Base-by-base conservation (phyloP, 2,329 filamentous ascomycete genomes). In the Scedosporium apiospermum region DNA sequence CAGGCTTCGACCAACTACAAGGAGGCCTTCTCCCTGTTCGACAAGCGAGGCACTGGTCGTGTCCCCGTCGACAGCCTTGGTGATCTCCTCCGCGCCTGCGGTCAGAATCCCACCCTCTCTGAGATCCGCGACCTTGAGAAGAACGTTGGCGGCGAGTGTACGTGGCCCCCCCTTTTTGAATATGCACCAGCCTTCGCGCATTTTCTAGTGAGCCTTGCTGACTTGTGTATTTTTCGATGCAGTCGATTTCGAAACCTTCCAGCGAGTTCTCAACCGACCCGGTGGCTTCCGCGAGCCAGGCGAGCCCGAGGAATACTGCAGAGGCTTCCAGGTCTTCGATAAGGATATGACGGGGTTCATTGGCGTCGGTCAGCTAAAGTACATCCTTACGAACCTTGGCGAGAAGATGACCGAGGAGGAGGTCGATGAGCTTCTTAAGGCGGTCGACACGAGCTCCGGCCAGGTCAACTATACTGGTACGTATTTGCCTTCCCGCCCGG, bases 401-500 rank as follows among this genome's bases (percentile, higher is more conserved):
- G 95, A 99, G 88, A 98, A 98, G 84, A 97, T 99, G 92, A 91
- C 89, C 65, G 93, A 99, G 71, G 95, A 98, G 67, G 95, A 99
- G 82, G 95, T 99, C 58, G 93, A 98, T 75, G 95, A 99, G 83
- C 84, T 99, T 73, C 87, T 99, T 76, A 99, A 98, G 87, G 92
- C 93, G 0, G 93, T 98, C 67, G 95, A 99, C 75, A 96, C 93
- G 65, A 95, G 89, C 78, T 93, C 89, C 63, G 93, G 93, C 69
- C 93, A 98, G 84, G 91, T 99, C 77, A 96, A 98, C 81, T 99
- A 99, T 77, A 93, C 89, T 68, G 92, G 91, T 95, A 81, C 67
- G 87, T 38, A 38, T 75, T 53, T 41, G 6, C 2, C 1, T 49
- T n/a, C 12, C 30, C 57, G 12, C 16, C n/a, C 4, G 4, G 12